Percentiles rank a stretch among this genome's conserved stretches.
Evolutionary conservation across 169 alveolate species (phyloP).

Genomic region (Cyclospora cayetanensis): DNA sequence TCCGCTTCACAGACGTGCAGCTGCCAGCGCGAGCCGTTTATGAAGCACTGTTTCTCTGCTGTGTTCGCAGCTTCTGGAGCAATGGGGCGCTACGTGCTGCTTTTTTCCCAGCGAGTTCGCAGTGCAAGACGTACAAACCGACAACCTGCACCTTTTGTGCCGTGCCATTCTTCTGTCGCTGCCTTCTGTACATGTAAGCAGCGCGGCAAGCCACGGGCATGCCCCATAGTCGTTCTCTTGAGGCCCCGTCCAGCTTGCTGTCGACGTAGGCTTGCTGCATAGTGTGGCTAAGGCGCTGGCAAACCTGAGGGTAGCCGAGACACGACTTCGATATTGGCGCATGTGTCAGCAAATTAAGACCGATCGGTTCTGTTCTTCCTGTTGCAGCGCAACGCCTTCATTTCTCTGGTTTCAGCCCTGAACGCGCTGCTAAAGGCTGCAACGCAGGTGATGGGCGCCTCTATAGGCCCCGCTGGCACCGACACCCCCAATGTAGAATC

Average conservation of each 20-base stretch:
- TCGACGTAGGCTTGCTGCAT: too few relatives aligned
- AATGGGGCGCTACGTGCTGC: conserved; percentile 61
- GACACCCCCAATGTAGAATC: not conserved
- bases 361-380: not conserved
- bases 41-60: too few relatives aligned
- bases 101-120: conserved; percentile 69
- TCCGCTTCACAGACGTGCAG: too few relatives aligned
- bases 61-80: conserved; percentile 64
- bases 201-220: too few relatives aligned
- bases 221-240: too few relatives aligned
- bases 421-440: conserved; percentile 43
- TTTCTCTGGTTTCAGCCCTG: conserved; percentile 4
- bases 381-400: conserved; percentile 50
- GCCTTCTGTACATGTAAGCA: conserved; percentile 54
- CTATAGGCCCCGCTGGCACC: not conserved
- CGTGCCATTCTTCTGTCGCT: conserved; percentile 63
- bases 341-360: too few relatives aligned
- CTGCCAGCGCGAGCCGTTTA: too few relatives aligned
- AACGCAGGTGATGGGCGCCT: not conserved
- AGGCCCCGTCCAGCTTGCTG: too few relatives aligned
- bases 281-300: too few relatives aligned
- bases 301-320: too few relatives aligned
- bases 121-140: conserved; percentile 65
- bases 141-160: conserved; percentile 55
- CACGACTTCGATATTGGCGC: too few relatives aligned